Evolutionary conservation across 2,329 filamentous ascomycete genomes (phyloP).

Genomic region (Phialophora tarda): DNA sequence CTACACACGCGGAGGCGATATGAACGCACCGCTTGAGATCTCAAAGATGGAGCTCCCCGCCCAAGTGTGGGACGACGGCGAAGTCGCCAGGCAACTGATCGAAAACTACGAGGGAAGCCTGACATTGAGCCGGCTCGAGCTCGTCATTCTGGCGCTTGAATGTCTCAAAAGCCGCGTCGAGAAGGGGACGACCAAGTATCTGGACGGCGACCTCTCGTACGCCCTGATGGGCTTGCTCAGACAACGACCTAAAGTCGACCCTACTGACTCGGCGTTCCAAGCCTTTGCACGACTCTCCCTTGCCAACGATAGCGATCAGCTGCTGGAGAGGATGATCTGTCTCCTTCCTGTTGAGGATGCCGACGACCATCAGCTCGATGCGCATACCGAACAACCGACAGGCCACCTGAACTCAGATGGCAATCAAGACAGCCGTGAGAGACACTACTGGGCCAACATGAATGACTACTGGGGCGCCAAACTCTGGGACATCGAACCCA

Average conservation of each 20-base stretch:
- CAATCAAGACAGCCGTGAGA: conserved; percentile 13
- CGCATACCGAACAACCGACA: background rate
- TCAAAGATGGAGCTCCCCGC: conserved; percentile 51
- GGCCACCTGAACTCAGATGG: background rate
- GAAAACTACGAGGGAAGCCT: conserved; percentile 55
- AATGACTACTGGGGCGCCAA: conserved; percentile 49
- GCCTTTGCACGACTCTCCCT: conserved; percentile 56
- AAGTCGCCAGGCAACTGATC: conserved; percentile 49
- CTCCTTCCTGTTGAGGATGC: conserved; percentile 43
- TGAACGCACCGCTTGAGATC: conserved; percentile 39
- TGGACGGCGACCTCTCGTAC: conserved; percentile 52
- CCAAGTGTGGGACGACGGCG: conserved; percentile 50
- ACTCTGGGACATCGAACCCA: conserved; percentile 56
- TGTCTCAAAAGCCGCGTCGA: conserved; percentile 48
- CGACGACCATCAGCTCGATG: background rate
- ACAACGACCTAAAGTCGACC: conserved; percentile 48
- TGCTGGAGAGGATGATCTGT: conserved; percentile 56
- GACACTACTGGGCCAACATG: conserved; percentile 33
- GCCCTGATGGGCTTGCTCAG: conserved; percentile 55
- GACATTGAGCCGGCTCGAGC: conserved; percentile 50
- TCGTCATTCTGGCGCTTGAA: conserved; percentile 49
- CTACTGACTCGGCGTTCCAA: conserved; percentile 52
- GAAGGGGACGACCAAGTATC: conserved; percentile 44
- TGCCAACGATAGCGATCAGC: conserved; percentile 52
- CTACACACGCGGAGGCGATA: conserved; percentile 43